These are phyloP conservation scores for Chytriomyces hyalinus DNA, from an alignment of 192 early-diverging fungal genomes.

Conservation along the genomic window DNA sequence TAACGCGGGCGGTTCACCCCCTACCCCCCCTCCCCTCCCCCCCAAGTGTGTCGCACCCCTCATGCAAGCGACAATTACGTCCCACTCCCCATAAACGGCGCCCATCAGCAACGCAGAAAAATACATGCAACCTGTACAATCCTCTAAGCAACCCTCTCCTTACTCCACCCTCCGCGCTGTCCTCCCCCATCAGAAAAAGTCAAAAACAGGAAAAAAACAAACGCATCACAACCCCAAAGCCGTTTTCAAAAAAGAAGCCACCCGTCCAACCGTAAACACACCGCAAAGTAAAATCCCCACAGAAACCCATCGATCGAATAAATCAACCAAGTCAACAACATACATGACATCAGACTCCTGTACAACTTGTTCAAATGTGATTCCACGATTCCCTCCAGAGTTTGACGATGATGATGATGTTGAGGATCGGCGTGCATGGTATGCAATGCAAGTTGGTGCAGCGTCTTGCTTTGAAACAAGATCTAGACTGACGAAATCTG, in stretches of 20 bases:
- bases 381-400: neutral
- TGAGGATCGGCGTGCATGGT: conserved; percentile 3
- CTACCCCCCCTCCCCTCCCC: too few relatives aligned
- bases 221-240: neutral
- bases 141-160: too few relatives aligned
- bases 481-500: neutral
- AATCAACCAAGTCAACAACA: neutral
- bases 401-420: neutral
- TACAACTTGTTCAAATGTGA: neutral
- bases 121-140: too few relatives aligned
- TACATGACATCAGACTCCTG: conserved; percentile 23
- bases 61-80: too few relatives aligned
- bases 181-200: too few relatives aligned
- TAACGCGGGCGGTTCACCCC: too few relatives aligned
- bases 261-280: neutral
- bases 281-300: neutral
- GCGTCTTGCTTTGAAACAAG: neutral
- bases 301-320: conserved; percentile 1
- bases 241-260: neutral
- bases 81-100: too few relatives aligned
- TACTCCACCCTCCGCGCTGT: too few relatives aligned
- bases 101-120: too few relatives aligned
- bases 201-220: neutral
- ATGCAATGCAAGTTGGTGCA: conserved; percentile 2
- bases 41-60: too few relatives aligned